These are phyloP conservation scores for Coniochaeta hoffmannii DNA, from an alignment of 2,329 filamentous ascomycete species.

Conservation along the genomic window DNA sequence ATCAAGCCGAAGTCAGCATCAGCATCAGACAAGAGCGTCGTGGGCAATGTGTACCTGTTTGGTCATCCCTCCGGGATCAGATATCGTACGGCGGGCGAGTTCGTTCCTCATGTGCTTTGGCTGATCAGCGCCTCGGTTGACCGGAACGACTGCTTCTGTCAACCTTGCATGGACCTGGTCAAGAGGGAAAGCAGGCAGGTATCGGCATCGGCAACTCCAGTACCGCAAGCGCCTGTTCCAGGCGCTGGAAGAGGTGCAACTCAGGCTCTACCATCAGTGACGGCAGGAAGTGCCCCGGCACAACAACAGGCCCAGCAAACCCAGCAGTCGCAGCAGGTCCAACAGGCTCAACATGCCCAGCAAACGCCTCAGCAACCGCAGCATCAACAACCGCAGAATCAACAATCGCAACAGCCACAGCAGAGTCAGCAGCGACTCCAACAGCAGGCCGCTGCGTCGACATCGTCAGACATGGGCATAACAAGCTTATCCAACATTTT, in stretches of 20 bases:
- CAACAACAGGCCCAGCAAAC: conserved; percentile 4
- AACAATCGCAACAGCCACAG: not conserved
- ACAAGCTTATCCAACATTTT: conserved; percentile 18
- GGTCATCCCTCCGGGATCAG: conserved; percentile 37
- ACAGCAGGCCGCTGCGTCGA: not conserved
- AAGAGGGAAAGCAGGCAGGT: conserved; percentile 8
- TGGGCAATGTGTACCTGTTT: conserved; percentile 41
- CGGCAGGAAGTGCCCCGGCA: not conserved
- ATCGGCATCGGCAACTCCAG: not conserved
- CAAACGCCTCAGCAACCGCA: conserved; percentile 7
- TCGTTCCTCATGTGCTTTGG: conserved; percentile 45
- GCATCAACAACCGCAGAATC: not conserved
- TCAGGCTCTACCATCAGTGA: not conserved
- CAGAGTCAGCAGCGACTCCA: not conserved
- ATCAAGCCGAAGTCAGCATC: too few species aligned
- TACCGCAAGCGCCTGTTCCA: not conserved
- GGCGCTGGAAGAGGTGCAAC: not conserved
- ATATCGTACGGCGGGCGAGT: conserved; percentile 46
- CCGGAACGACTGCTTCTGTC: conserved; percentile 42
- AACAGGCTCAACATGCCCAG: conserved; percentile 8
- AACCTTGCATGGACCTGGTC: conserved; percentile 31
- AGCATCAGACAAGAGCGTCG: conserved; percentile 24
- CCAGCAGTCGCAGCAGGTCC: conserved; percentile 7
- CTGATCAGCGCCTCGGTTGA: conserved; percentile 39
- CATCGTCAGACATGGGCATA: conserved; percentile 9